These are phyloP conservation scores for Penicillium italicum DNA, from an alignment of 2,329 filamentous ascomycete species.

Conservation along the genomic window DNA sequence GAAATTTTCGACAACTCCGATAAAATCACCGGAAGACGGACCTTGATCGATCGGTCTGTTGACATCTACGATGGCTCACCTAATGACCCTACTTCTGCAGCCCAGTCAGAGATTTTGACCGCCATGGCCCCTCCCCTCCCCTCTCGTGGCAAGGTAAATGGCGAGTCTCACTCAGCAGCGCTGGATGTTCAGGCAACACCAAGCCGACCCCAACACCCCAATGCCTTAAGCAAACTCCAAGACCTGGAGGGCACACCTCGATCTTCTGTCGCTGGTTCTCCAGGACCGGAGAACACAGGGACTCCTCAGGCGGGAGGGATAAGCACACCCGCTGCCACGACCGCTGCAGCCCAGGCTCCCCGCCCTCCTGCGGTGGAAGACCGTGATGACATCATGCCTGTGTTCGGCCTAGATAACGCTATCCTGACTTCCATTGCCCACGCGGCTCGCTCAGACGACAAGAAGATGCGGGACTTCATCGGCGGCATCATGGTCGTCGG, in stretches of 20 bases:
- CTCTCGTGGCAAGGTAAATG: slow-evolving; percentile 29
- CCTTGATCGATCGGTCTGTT: slow-evolving; percentile 79
- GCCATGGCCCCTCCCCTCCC: slow-evolving; percentile 45
- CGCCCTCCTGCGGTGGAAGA: slow-evolving; percentile 51
- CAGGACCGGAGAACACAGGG: slow-evolving; percentile 70
- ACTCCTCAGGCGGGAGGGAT: slow-evolving; percentile 58
- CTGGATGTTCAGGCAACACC: slow-evolving; percentile 43
- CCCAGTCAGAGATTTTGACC: slow-evolving; percentile 67
- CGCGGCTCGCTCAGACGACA: slow-evolving; percentile 82
- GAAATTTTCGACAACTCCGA: slow-evolving; percentile 75
- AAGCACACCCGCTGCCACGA: slow-evolving; percentile 40
- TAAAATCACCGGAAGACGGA: slow-evolving; percentile 76
- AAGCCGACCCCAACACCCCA: slow-evolving; percentile 59
- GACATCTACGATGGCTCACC: slow-evolving; percentile 91
- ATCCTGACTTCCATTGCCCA: slow-evolving; percentile 87
- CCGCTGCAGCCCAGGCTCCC: slow-evolving; percentile 36
- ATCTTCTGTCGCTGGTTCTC: slow-evolving; percentile 83
- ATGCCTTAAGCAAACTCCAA: slow-evolving; percentile 64
- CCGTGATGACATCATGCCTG: slow-evolving; percentile 74
- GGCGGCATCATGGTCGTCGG: slow-evolving; percentile 88
- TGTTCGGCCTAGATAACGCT: slow-evolving; percentile 80
- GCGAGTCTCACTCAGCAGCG: slow-evolving; percentile 36
- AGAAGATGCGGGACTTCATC: slow-evolving; percentile 85
- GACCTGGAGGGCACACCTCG: slow-evolving; percentile 72
- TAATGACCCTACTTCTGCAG: slow-evolving; percentile 82